Base-by-base conservation (phyloP, 106 monocot genomes). In the Acorus calamus region DNA sequence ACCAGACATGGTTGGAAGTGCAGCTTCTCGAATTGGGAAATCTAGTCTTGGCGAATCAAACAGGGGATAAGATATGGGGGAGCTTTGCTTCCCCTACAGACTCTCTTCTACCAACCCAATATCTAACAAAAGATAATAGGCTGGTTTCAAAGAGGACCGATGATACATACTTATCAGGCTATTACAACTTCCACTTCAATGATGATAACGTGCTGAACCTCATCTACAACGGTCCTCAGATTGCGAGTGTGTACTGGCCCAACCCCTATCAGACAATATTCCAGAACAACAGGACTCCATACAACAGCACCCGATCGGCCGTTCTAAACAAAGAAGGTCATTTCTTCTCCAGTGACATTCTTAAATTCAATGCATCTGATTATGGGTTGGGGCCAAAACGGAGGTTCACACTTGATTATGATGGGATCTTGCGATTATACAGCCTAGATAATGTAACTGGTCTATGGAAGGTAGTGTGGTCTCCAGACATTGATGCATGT, bases 1-100 rank as follows among this genome's bases (percentile, higher is more conserved):
- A 14, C 14, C 52, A 52, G 13, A 47, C 7, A 3, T 11, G 58
- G 9, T 12, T 11, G 1, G 28, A 8, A 4, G 68, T 11, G 8
- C 9, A 57, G 28, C 68, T 68, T 7, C 58, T 49, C 0, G 58
- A 68, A 42, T 58, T 58, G 3, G 68, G 68, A 5, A 68, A 68
- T 10, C 57, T 68, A 3, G 68, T 68, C 48, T 28, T 68, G 5
- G 42, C 14, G 5, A 48, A 67, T 56, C 2, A 12, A 5, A 10
- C 47, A 2, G 67, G 56, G n/a, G 14, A 50, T 46, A 58, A 41
- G 11, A 50, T 68, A 14, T 68, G 68, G 68, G 47, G 50, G 13
- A 58, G 68, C 49, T 57, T 68, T 50, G 50, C 11, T 2, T 58
- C 41, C 42, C 68, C 68, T 3, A 68, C 68, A 4, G 68, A 68